Evolutionary conservation across 2,329 filamentous ascomycete genomes (phyloP).

Genomic region (Colletotrichum musae): DNA sequence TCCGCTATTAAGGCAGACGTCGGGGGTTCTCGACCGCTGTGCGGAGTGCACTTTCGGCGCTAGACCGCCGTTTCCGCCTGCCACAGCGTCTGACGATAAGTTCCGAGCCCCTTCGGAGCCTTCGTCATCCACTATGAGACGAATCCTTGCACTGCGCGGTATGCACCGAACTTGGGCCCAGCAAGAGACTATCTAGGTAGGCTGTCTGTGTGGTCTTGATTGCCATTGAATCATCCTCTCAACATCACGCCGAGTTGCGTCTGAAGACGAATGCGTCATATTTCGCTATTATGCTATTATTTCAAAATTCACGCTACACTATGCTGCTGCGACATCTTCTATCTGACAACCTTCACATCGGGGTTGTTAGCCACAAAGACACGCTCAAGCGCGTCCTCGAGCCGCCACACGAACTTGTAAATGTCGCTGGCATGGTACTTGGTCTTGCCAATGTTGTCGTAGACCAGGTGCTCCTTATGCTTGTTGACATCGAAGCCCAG

Average conservation of each 20-base stretch:
- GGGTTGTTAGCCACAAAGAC: conserved; percentile 39
- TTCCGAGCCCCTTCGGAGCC: conserved; percentile 35
- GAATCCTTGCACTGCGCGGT: too few relatives aligned
- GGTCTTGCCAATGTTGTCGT: conserved; percentile 40
- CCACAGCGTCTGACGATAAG: conserved; percentile 11
- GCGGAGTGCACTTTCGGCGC: conserved; percentile 3
- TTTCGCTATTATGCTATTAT: too few relatives aligned
- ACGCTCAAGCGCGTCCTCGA: conserved; percentile 39
- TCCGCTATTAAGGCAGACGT: conserved; percentile 34
- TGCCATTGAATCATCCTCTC: too few relatives aligned
- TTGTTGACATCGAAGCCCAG: conserved; percentile 44
- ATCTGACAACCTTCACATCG: conserved; percentile 27
- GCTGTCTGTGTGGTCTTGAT: too few relatives aligned
- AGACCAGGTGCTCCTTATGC: conserved; percentile 45
- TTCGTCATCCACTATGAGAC: not conserved
- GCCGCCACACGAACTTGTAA: conserved; percentile 36
- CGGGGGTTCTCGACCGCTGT: conserved; percentile 20
- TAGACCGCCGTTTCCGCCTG: not conserved
- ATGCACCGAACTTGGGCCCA: too few relatives aligned
- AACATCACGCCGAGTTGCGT: too few relatives aligned
- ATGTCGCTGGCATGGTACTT: conserved; percentile 42
- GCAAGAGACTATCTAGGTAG: too few relatives aligned
- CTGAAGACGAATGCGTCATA: too few relatives aligned
- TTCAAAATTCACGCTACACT: too few relatives aligned
- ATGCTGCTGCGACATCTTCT: not conserved